Evolutionary conservation across 2,329 filamentous ascomycete genomes (phyloP), one percentile per base, ranked within the genome.

Genomic region (Byssothecium circinans): DNA sequence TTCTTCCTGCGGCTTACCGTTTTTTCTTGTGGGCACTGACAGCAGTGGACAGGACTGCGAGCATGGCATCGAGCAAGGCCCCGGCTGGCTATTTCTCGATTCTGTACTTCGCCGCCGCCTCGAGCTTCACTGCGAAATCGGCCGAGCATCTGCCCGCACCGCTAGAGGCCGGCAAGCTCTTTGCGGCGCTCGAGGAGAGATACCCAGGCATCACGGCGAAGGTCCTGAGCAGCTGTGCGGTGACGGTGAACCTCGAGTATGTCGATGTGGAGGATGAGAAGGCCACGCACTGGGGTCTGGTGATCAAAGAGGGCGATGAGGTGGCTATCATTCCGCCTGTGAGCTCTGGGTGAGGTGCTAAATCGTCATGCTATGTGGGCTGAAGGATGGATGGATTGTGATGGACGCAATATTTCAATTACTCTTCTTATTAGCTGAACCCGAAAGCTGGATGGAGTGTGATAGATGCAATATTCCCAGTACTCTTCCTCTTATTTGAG

Each of bases 241-340:
- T 95, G 53, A 92, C 89, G 19, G 75, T 95, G 64, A 94, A 95
- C 58, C 74, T 92, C 44, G 81, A 89, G 49, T 95, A 95, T 73
- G 84, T 92, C 63, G 87, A 94, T 65, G 60, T 89, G 10, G 76
- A 80, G 75, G 80, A 10, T 17, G 75, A 77, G 4, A 76, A 76
- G 33, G 71, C 72, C 25, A 70, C 70, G 15, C 69, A 68, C 11
- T 71, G 71, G 38, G 73, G 73, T 12, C n/a, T 25, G 14, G 67
- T 82, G 46, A 87, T 95, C 47, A 73, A 83, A 42, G 82, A 83
- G 53, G 88, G 86, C 22, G 89, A 95, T 65, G 90, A 95, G 74
- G 88, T 95, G 45, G 90, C 87, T 34, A 87, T 95, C 29, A 92
- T 95, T 47, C 89, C 90, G 27, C 89, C 90, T 8, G 90, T 95